Conservation (phyloP, 176 grass and related monocot genomes). For the Miscanthus lutarioriparius region DNA sequence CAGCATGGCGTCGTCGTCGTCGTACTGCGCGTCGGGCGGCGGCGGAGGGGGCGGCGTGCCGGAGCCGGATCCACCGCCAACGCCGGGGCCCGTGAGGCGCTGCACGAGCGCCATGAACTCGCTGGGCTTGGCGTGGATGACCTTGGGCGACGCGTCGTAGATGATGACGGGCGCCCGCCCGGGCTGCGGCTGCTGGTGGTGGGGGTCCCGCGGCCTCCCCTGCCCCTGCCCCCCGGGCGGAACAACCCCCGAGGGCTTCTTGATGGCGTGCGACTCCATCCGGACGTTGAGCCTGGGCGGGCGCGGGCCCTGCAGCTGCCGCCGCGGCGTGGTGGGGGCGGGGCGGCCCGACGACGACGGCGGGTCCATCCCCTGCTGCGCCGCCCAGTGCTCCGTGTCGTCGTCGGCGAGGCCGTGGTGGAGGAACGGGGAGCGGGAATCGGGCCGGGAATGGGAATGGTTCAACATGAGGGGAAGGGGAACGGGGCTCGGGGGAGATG, state of each 20-base stretch:
- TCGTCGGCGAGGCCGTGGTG: constrained; percentile 30
- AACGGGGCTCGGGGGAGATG: too few relatives aligned
- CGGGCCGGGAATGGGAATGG: constrained; percentile 17
- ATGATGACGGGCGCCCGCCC: constrained; percentile 70
- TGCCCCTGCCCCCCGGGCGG: background rate
- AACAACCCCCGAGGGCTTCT: constrained; percentile 56
- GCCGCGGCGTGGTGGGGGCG: constrained; percentile 41
- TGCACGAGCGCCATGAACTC: constrained; percentile 98
- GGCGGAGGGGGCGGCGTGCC: background rate
- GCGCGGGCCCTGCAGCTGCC: constrained; percentile 76
- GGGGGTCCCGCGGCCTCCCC: background rate
- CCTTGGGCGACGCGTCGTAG: constrained; percentile 93
- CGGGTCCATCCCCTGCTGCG: constrained; percentile 35
- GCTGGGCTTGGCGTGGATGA: constrained; percentile 77
- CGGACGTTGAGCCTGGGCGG: constrained; percentile 66
- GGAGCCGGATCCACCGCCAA: background rate
- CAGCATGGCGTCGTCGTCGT: background rate
- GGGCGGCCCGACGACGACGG: constrained; percentile 27
- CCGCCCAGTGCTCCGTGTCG: background rate
- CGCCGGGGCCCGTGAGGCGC: constrained; percentile 61
- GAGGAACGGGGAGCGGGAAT: constrained; percentile 19
- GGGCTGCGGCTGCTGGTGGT: background rate
- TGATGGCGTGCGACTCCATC: constrained; percentile 83
- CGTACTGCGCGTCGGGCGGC: background rate
- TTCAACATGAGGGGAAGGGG: constrained; percentile 24